phyloP scores from a whole-genome alignment of 1,139 yeast species.

The Lodderomyces jiufengensis region DNA sequence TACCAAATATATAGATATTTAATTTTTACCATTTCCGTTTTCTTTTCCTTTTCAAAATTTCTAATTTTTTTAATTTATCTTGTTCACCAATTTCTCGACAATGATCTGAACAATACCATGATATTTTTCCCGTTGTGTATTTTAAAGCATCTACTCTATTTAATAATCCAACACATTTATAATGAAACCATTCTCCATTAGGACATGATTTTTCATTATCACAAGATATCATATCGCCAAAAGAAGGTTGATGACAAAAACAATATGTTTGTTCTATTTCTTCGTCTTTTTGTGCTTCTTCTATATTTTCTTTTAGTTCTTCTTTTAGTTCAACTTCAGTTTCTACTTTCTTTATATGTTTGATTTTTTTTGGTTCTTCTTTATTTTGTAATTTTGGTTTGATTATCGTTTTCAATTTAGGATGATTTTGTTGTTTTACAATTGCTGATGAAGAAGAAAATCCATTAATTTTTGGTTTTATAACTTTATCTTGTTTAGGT shows the following conservation, averaged over 20 bases:
- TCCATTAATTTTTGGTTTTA: conserved; percentile 7
- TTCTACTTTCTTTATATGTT: conserved; percentile 6
- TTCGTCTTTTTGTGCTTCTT: conserved; percentile 4
- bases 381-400: neutral
- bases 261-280: conserved; percentile 25
- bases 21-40: conserved; percentile 7
- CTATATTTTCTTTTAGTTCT: conserved; percentile 5
- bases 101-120: conserved; percentile 41
- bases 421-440: conserved; percentile 1
- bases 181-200: conserved; percentile 51
- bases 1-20: no score
- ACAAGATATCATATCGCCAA: conserved; percentile 48
- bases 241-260: conserved; percentile 43
- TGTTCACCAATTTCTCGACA: conserved; percentile 25
- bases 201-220: conserved; percentile 40
- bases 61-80: conserved; percentile 14
- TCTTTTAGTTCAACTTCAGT: neutral
- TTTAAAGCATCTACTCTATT: conserved; percentile 40
- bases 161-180: conserved; percentile 44
- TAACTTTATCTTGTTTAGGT: conserved; percentile 15
- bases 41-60: conserved; percentile 19
- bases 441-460: no score
- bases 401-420: neutral
- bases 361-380: conserved; percentile 5
- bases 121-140: conserved; percentile 32